phyloP scores from a whole-genome alignment of 2,329 filamentous ascomycete species.

The Tricladium varicosporioides region DNA sequence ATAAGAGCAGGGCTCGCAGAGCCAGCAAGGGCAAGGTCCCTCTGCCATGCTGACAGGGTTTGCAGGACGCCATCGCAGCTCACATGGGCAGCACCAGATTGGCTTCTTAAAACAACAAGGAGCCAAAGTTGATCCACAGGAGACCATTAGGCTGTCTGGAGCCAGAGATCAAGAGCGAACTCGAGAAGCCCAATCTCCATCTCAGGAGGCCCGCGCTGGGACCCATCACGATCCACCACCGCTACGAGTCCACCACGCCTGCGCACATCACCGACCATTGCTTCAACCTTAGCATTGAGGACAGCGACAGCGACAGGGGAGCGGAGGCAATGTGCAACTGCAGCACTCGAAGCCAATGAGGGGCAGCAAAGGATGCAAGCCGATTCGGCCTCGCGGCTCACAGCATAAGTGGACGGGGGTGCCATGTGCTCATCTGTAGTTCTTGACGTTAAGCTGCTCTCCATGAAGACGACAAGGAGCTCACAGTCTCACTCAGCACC shows the following conservation, averaged over 20 bases:
- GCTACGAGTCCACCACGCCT: constrained; percentile 5
- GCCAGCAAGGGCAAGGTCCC: constrained; percentile 21
- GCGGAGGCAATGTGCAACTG: constrained; percentile 14
- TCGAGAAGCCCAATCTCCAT: constrained; percentile 9
- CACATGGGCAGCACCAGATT: constrained; percentile 28
- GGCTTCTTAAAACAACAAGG: constrained; percentile 21
- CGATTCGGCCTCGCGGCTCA: constrained; percentile 31
- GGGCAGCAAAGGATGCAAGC: constrained; percentile 17
- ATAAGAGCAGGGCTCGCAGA: constrained; percentile 17
- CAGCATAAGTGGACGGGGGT: constrained; percentile 23
- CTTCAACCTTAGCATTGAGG: constrained; percentile 11
- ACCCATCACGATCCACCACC: constrained; percentile 10
- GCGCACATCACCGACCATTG: background rate
- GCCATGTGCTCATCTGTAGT: constrained; percentile 20
- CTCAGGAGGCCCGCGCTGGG: constrained; percentile 15
- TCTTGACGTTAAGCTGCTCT: too few species aligned
- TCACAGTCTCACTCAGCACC: too few species aligned
- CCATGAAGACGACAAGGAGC: too few species aligned
- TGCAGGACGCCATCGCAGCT: constrained; percentile 23
- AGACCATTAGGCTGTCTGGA: constrained; percentile 16
- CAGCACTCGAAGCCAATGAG: constrained; percentile 17
- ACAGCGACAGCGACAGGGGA: constrained; percentile 12
- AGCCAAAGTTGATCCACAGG: constrained; percentile 20
- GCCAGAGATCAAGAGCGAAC: constrained; percentile 2
- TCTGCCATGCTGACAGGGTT: constrained; percentile 24